Evolutionary conservation across 1,139 yeast species (phyloP).

Genomic region (Arxiozyma bovina): DNA sequence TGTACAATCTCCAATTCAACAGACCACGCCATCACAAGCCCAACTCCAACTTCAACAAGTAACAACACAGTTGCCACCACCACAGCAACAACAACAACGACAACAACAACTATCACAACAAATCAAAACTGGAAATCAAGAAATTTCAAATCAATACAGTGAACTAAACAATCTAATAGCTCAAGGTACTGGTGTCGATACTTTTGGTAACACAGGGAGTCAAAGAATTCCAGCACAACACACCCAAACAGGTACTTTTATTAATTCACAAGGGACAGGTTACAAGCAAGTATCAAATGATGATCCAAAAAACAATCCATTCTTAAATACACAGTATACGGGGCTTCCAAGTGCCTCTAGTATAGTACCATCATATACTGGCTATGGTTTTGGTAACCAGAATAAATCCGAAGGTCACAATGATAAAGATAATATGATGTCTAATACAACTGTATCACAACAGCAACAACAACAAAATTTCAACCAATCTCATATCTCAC

Average conservation of each 20-base stretch:
- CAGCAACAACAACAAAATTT: constrained; percentile 42
- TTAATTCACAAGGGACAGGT: constrained; percentile 86
- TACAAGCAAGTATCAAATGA: constrained; percentile 45
- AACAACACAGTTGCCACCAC: constrained; percentile 6
- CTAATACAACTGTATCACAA: constrained; percentile 8
- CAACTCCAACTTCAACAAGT: constrained; percentile 4
- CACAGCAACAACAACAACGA: not conserved
- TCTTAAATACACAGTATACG: constrained; percentile 63
- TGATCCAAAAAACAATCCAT: constrained; percentile 49
- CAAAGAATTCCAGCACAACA: constrained; percentile 88
- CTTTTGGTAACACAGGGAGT: constrained; percentile 91
- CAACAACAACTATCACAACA: constrained; percentile 34
- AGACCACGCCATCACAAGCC: constrained; percentile 1
- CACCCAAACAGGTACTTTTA: constrained; percentile 68
- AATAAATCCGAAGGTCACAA: not conserved
- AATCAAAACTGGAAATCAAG: constrained; percentile 40
- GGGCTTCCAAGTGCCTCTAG: constrained; percentile 53
- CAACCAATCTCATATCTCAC: constrained; percentile 33
- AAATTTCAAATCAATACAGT: constrained; percentile 47
- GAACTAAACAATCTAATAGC: constrained; percentile 74
- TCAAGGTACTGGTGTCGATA: constrained; percentile 86
- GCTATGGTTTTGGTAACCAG: constrained; percentile 83
- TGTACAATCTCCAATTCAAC: constrained; percentile 15
- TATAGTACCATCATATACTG: constrained; percentile 66
- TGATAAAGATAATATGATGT: not conserved